Evolutionary conservation across 768 basidiomycete genomes (phyloP), one percentile per base, ranked within the genome.

Genomic region (Cystobasidiopsis lactophilus): DNA sequence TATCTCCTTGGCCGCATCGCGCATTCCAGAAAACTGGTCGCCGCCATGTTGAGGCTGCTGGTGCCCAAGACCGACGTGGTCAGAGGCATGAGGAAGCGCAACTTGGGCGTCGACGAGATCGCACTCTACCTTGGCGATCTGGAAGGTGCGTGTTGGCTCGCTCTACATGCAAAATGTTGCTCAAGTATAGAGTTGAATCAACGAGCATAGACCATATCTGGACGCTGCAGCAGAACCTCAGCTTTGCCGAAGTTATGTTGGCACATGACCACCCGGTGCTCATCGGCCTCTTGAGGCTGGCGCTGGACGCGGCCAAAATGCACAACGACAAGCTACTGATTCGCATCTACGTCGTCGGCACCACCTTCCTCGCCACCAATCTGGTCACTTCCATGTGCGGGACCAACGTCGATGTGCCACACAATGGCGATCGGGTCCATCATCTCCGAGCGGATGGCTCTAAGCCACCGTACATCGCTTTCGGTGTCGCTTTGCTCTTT

Each of bases 71-170:
- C 75, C 4, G 80, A 88, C 64, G 81, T 95, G 5, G 71, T 89
- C 30, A 73, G 78, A 2, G 77, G 82, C 59, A 70, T 89, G 52
- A 71, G 77, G 59, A 89, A 91, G 65, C 71, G 88, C 18, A 29
- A 66, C 64, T 5, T 65, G 63, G 47, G 63, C 64, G 29, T 68
- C 64, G 65, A 72, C 21, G 83, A 85, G 57, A 75, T 91, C 23
- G 78, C 76, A 11, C 81, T 86, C 2, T 85, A 91, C 63, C 75
- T 89, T 69, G 84, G 83, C 23, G 88, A 95, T 65, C 75, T 95
- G 1, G 83, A 88, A 70, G 88, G 88, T 85, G 58, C 44, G 38
- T 9, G 10, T 14, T 41, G 23, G 19, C 35, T n/a, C 38, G 19
- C 13, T 26, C 16, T 37, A 10, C 35, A 21, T 38, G 14, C 11